Evolutionary conservation across 257 asterid genomes (phyloP).

Genomic region (Linaria vulgaris): DNA sequence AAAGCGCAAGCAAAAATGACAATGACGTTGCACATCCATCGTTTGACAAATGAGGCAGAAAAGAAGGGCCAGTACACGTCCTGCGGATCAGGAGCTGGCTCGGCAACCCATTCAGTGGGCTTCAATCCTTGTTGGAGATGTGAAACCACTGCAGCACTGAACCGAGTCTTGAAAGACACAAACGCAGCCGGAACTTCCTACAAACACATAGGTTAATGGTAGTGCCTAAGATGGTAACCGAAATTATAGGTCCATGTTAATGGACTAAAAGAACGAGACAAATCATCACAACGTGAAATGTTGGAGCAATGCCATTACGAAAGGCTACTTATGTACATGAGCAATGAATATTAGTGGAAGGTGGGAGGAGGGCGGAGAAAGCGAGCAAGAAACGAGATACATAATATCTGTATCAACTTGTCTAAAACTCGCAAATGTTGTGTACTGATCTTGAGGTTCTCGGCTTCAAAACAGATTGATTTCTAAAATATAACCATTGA

Average conservation of each 20-base stretch:
- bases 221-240: conserved; percentile 20
- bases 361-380: too few species aligned
- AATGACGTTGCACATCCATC: conserved; percentile 69
- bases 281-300: conserved; percentile 6
- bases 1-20: conserved; percentile 54
- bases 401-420: too few species aligned
- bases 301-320: background rate
- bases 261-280: conserved; percentile 8
- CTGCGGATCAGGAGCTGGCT: conserved; percentile 89
- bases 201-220: conserved; percentile 13
- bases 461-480: background rate
- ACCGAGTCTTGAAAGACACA: conserved; percentile 88
- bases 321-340: background rate
- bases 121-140: conserved; percentile 74
- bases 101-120: conserved; percentile 92
- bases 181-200: conserved; percentile 96
- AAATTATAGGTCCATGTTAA: conserved; percentile 8
- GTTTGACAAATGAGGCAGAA: conserved; percentile 68
- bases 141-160: conserved; percentile 68
- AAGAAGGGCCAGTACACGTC: conserved; percentile 98
- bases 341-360: background rate
- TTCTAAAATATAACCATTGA: background rate
- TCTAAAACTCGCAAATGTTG: background rate
- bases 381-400: too few species aligned
- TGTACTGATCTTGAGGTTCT: background rate